A percentile compares a stretch with the other conserved stretches of the same genome.
phyloP scores from a whole-genome alignment of 2,329 filamentous ascomycete species.

The Pseudocercospora vitis region DNA sequence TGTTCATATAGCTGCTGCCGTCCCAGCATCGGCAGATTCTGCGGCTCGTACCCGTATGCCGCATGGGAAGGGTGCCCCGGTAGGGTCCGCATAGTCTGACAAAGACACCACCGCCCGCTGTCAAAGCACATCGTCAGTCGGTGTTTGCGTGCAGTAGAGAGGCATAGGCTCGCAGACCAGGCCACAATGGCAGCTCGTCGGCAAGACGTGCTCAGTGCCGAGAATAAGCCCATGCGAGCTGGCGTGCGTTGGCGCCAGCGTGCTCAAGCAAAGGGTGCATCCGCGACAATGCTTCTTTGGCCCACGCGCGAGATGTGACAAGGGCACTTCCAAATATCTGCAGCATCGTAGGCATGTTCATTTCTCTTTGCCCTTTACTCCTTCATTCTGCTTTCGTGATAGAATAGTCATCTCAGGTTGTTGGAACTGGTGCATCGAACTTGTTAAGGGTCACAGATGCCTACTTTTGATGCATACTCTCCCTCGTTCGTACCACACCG shows the following conservation, averaged over 20 bases:
- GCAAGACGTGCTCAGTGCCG: slow-evolving; percentile 22
- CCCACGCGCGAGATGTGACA: slow-evolving; percentile 28
- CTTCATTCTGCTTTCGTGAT: slow-evolving; percentile 2
- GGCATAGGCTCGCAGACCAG: slow-evolving; percentile 22
- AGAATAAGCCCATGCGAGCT: slow-evolving; percentile 30
- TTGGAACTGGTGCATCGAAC: slow-evolving; percentile 19
- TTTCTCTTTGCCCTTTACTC: slow-evolving; percentile 19
- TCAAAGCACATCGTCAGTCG: slow-evolving; percentile 22
- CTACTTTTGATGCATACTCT: slow-evolving; percentile 23
- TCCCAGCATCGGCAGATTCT: slow-evolving; percentile 21
- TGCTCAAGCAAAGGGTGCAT: slow-evolving; percentile 30
- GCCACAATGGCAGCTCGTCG: slow-evolving; percentile 25
- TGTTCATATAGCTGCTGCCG: slow-evolving; percentile 24
- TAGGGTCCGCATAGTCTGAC: slow-evolving; percentile 21
- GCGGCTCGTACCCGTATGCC: slow-evolving; percentile 24
- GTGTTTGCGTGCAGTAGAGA: slow-evolving; percentile 28
- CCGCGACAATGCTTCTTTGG: slow-evolving; percentile 31
- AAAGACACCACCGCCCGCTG: slow-evolving; percentile 27
- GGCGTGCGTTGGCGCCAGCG: slow-evolving; percentile 31
- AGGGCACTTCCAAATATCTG: slow-evolving; percentile 30
- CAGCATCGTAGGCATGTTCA: slow-evolving; percentile 27
- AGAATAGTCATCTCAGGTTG: slow-evolving; percentile 3
- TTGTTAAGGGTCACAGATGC: slow-evolving; percentile 24
- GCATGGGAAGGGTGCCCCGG: slow-evolving; percentile 25
- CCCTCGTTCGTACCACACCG: slow-evolving; percentile 29